phyloP scores from a whole-genome alignment of 164 flowering plant species.

The Protea cynaroides region DNA sequence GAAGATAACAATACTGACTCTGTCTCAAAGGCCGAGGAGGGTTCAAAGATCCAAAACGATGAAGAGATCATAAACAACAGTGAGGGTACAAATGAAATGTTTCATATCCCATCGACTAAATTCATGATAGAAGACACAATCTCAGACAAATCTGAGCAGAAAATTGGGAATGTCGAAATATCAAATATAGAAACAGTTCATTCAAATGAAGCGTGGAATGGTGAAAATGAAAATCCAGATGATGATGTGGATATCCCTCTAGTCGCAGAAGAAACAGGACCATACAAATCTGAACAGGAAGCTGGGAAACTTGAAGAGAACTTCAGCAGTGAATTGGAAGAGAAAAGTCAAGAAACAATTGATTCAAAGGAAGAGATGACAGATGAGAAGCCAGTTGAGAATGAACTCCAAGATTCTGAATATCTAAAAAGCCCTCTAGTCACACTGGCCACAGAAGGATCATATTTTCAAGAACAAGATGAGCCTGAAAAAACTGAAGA shows the following conservation, averaged over 20 bases:
- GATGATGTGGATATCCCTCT: no score
- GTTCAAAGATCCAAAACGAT: conserved; percentile 9
- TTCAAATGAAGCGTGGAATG: no score
- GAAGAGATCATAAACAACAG: conserved; percentile 1
- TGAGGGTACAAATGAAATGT: conserved; percentile 3
- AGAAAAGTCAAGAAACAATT: not conserved
- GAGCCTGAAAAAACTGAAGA: not conserved
- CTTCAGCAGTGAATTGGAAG: conserved; percentile 3
- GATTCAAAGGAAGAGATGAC: not conserved
- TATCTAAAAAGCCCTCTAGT: not conserved
- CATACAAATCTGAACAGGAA: not conserved
- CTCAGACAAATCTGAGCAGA: no score
- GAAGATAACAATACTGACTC: not conserved
- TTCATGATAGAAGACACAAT: no score
- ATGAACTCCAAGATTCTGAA: not conserved
- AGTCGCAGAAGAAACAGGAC: no score
- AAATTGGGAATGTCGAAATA: no score
- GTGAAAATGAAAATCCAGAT: no score
- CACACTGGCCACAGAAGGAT: not conserved
- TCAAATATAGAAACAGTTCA: no score
- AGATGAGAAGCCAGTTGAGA: conserved; percentile 5
- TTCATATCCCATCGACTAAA: not conserved
- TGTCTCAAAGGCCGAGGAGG: not conserved
- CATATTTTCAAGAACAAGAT: not conserved
- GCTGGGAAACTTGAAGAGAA: conserved; percentile 10